Evolutionary conservation across 768 basidiomycete species (phyloP).

Genomic region (Pulveroboletus sp.): DNA sequence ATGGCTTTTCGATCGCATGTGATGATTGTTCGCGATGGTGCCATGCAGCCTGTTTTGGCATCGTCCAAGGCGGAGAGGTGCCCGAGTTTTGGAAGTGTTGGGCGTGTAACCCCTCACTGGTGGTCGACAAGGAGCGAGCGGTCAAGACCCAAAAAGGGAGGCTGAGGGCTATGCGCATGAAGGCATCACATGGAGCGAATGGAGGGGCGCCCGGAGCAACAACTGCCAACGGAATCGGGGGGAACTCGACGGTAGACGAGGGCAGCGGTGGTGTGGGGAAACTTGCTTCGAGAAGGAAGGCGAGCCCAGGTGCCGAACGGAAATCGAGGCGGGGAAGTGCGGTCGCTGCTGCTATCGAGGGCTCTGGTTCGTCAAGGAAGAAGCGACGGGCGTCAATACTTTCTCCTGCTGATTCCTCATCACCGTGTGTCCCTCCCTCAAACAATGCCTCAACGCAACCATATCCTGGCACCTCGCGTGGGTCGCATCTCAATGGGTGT

Average conservation of each 20-base stretch:
- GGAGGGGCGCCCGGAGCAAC: constrained; percentile 15
- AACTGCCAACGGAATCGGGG: constrained; percentile 17
- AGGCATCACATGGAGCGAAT: constrained; percentile 24
- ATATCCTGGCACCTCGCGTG: constrained; percentile 16
- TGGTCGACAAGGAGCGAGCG: constrained; percentile 47
- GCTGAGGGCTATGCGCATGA: constrained; percentile 29
- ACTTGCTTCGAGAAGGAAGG: constrained; percentile 29
- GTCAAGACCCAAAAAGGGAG: constrained; percentile 41
- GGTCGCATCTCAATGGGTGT: constrained; percentile 11
- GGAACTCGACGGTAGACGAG: constrained; percentile 15
- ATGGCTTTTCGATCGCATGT: constrained; percentile 83
- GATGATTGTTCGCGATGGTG: constrained; percentile 81
- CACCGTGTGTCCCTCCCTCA: constrained; percentile 11
- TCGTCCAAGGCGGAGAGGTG: constrained; percentile 46
- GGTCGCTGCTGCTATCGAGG: constrained; percentile 34
- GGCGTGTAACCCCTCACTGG: constrained; percentile 47
- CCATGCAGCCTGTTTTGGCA: constrained; percentile 75
- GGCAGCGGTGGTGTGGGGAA: constrained; percentile 14
- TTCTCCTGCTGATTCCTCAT: constrained; percentile 20
- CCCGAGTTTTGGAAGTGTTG: constrained; percentile 80
- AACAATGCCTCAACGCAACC: constrained; percentile 11
- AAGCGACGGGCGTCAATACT: constrained; percentile 37
- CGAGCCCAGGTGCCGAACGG: constrained; percentile 38
- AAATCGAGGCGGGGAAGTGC: constrained; percentile 34
- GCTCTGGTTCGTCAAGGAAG: constrained; percentile 31